Evolutionary conservation across 495 filamentous ascomycete species (phyloP), one percentile per base, ranked within the genome.

Genomic region (Hyaloscypha bicolor): DNA sequence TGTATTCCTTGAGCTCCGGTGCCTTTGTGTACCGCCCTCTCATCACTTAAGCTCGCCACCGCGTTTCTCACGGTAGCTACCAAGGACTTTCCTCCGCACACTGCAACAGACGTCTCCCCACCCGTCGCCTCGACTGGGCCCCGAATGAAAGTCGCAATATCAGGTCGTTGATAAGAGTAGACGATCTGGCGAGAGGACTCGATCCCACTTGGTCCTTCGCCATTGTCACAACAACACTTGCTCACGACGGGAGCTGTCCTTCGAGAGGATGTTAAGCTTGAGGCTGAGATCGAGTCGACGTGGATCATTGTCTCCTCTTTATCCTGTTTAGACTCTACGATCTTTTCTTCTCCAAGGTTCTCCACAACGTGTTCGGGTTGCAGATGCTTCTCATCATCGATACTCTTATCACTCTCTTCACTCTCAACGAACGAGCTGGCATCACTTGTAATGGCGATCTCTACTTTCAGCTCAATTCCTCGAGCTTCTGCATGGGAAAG

Each of bases 11-110:
- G 91, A 11, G 93, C 93, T 2, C 91, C 93, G 0, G 91, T 95
- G 9, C 93, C 93, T 73, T 97, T 97, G 70, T 96, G 92, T 42
- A 96, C 90, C 0, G 91, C 93, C 60, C 94, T 79, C 76, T 97
- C 94, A 76, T 97, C 91, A 62, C 89, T 90, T 53, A 96, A 71
- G 14, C 78, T 83, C 0, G 89, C 90, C 1, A 93, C 90, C 56
- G 80, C 87, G 30, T 85, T 86, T 51, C 92, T 81, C 2, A 91
- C 86, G 61, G 85, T 82, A 30, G 86, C 82, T 3, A 87, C 86
- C 56, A 97, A 71, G 0, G 87, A 86, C 42, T 77, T 78, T 6
- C 90, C 90, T 33, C 93, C 94, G 69, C 94, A 97, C 1, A 91
- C 92, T 0, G 90, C 89, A 0, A 97, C 89, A 0, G 88, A 90